Conservation (phyloP, 441 rosid species). For the Populus hybrid region DNA sequence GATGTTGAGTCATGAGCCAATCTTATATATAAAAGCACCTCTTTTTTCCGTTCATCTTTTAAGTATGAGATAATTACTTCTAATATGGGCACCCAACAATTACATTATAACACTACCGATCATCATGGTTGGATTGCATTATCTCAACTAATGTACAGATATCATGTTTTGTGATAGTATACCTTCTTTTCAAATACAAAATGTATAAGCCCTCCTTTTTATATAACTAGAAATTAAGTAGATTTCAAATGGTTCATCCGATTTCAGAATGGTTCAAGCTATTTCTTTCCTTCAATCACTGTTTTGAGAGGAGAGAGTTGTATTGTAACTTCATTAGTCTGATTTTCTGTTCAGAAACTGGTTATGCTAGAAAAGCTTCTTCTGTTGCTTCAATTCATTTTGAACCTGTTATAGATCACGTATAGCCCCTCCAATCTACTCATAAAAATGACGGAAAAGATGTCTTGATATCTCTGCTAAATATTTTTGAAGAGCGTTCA, state of each 20-base stretch:
- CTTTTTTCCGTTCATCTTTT: too few relatives aligned
- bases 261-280: background rate
- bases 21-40: too few relatives aligned
- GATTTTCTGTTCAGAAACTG: background rate
- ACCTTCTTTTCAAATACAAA: background rate
- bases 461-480: background rate
- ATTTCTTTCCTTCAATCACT: background rate
- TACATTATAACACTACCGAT: background rate
- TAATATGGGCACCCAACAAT: too few relatives aligned
- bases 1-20: too few relatives aligned
- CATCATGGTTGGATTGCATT: background rate
- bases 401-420: background rate
- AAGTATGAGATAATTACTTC: too few relatives aligned
- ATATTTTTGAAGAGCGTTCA: background rate
- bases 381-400: background rate
- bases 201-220: background rate
- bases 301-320: background rate
- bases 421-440: background rate
- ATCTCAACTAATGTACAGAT: background rate
- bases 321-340: background rate
- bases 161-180: background rate
- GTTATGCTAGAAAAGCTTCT: background rate
- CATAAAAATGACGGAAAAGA: background rate
- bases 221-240: background rate
- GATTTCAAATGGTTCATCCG: background rate